These are phyloP conservation scores for Chytriomyces hyalinus DNA, from an alignment of 192 early-diverging fungal species.

Conservation along the genomic window DNA sequence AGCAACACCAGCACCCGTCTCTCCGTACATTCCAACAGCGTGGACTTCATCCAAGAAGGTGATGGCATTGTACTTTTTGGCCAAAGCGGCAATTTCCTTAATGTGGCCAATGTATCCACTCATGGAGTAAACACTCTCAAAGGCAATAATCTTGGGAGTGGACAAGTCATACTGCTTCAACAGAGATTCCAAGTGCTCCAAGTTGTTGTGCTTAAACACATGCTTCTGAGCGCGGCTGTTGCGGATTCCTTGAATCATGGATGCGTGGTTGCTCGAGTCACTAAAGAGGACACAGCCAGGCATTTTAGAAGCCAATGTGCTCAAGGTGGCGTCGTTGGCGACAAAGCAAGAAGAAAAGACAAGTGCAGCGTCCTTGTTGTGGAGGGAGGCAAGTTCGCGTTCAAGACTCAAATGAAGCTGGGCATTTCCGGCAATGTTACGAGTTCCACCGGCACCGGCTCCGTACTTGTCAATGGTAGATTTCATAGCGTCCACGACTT, in stretches of 20 bases:
- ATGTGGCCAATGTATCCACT: slow-evolving; percentile 91
- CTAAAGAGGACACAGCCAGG: slow-evolving; percentile 93
- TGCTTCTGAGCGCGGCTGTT: slow-evolving; percentile 86
- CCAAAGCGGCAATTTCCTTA: slow-evolving; percentile 83
- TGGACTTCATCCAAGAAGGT: slow-evolving; percentile 97
- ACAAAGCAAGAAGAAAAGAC: slow-evolving; percentile 98
- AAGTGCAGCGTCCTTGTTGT: slow-evolving; percentile 84
- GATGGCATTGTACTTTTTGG: slow-evolving; percentile 94
- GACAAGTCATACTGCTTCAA: slow-evolving; percentile 78
- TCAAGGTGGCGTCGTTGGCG: slow-evolving; percentile 92
- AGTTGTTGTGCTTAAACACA: slow-evolving; percentile 91
- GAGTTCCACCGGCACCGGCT: slow-evolving; percentile 97
- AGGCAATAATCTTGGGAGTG: slow-evolving; percentile 92
- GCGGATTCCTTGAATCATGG: slow-evolving; percentile 98
- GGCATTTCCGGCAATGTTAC: slow-evolving; percentile 99
- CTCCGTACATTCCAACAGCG: slow-evolving; percentile 96
- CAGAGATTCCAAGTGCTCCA: slow-evolving; percentile 83
- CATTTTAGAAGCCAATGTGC: slow-evolving; percentile 83
- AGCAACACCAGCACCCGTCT: slow-evolving; percentile 91
- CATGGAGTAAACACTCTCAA: slow-evolving; percentile 98
- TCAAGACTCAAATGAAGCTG: slow-evolving; percentile 92
- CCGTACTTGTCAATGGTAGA: slow-evolving; percentile 92
- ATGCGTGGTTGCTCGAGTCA: slow-evolving; percentile 92
- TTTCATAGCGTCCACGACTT: slow-evolving; percentile 91
- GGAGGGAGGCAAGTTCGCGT: slow-evolving; percentile 86